Conservation (phyloP, 78 protist genomes). For the Neovahlkampfia damariscottae region DNA sequence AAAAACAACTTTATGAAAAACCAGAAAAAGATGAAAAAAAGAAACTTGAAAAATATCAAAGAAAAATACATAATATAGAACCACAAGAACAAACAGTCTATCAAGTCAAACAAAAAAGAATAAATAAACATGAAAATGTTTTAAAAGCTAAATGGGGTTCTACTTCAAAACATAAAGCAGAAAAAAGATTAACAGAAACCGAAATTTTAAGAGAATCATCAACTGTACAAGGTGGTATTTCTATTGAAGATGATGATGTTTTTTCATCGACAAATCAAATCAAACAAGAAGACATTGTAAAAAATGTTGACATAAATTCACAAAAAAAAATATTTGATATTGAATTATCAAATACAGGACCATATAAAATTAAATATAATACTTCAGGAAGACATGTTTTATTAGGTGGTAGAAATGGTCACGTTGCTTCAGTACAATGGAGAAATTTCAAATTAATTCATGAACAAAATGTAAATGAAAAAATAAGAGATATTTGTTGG, state of each 20-base stretch:
- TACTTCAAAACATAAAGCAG: neutral
- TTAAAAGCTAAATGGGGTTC: neutral
- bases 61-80: neutral
- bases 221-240: neutral
- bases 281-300: slow-evolving; percentile 8
- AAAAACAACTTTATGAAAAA: neutral
- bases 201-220: neutral
- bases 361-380: slow-evolving; percentile 56
- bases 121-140: neutral
- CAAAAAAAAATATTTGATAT: slow-evolving; percentile 1
- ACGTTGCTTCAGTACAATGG: slow-evolving; percentile 78
- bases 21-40: neutral
- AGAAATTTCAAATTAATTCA: slow-evolving; percentile 14
- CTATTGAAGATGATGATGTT: neutral
- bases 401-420: slow-evolving; percentile 84
- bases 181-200: neutral
- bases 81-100: neutral
- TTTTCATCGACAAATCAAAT: neutral
- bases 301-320: slow-evolving; percentile 9
- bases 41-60: neutral
- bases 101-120: neutral
- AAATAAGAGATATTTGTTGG: slow-evolving; percentile 61
- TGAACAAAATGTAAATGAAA: slow-evolving; percentile 64
- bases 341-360: slow-evolving; percentile 44
- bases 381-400: slow-evolving; percentile 63